These are phyloP conservation scores for Yarrowia sp. DNA, from an alignment of 805 yeast species.

Conservation along the genomic window DNA sequence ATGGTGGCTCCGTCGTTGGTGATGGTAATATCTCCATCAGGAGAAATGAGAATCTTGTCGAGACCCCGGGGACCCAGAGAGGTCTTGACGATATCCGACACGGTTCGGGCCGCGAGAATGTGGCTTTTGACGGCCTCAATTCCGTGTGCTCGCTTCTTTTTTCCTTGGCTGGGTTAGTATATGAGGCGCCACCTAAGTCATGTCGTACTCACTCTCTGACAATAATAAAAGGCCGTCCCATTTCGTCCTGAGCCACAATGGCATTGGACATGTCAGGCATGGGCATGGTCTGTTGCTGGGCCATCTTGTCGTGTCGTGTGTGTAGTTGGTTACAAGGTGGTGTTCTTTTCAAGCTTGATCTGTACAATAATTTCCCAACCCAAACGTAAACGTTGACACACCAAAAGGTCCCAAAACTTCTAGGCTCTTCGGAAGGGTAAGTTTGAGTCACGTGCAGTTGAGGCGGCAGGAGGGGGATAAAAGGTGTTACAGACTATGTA, in stretches of 20 bases:
- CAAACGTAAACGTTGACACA: background rate
- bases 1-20: constrained; percentile 99
- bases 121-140: constrained; percentile 77
- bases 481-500: too few species aligned
- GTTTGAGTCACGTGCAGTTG: background rate
- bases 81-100: constrained; percentile 85
- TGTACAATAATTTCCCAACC: constrained; percentile 1
- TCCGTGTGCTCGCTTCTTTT: constrained; percentile 64
- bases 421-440: constrained; percentile 19
- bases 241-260: constrained; percentile 97
- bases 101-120: constrained; percentile 91
- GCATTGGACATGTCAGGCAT: constrained; percentile 97
- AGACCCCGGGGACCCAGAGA: constrained; percentile 98
- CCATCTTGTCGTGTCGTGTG: constrained; percentile 11
- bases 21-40: constrained; percentile 96
- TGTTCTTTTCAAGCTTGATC: background rate
- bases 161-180: constrained; percentile 44
- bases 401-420: constrained; percentile 15
- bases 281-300: constrained; percentile 31
- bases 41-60: constrained; percentile 90
- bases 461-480: background rate
- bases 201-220: constrained; percentile 83
- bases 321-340: background rate
- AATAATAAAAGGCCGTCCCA: constrained; percentile 97
- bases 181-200: too few species aligned